Percentiles rank a stretch among this genome's conserved stretches.
These are phyloP conservation scores for Ustilago trichophora DNA, from an alignment of 1,284 basidiomycete genomes.

Conservation along the genomic window DNA sequence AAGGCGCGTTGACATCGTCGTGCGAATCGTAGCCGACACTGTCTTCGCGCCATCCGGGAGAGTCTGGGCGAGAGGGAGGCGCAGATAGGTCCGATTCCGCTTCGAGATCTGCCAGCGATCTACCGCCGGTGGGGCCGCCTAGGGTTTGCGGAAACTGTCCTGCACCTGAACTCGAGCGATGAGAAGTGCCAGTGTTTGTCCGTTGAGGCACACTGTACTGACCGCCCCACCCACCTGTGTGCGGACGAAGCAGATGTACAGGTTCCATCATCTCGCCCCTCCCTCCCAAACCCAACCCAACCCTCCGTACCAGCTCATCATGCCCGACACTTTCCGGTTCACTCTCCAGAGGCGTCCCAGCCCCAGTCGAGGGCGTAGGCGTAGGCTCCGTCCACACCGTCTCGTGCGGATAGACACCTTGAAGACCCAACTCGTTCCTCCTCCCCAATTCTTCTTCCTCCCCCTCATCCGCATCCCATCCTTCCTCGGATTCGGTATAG, in stretches of 20 bases:
- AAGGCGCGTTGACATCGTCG: constrained; percentile 12
- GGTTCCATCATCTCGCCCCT: constrained; percentile 12
- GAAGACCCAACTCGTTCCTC: constrained; percentile 39
- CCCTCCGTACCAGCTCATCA: constrained; percentile 21
- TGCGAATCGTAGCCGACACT: constrained; percentile 12
- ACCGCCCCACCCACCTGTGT: no score
- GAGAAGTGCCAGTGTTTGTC: no score
- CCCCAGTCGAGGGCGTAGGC: constrained; percentile 39
- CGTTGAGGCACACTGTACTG: not conserved
- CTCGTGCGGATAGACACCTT: constrained; percentile 47
- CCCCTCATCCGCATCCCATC: constrained; percentile 15
- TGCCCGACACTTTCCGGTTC: constrained; percentile 10
- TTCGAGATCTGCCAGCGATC: constrained; percentile 35
- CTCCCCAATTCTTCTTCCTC: no score
- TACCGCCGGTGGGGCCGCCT: constrained; percentile 7
- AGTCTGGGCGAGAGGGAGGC: constrained; percentile 22
- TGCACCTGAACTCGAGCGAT: not conserved
- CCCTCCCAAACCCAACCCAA: constrained; percentile 23
- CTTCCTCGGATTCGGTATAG: constrained; percentile 26
- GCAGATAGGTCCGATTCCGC: constrained; percentile 26
- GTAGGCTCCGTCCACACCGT: constrained; percentile 35
- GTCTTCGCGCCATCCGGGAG: constrained; percentile 15
- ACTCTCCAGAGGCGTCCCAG: constrained; percentile 31
- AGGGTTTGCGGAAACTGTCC: not conserved
- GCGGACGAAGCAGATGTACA: constrained; percentile 24